Base-by-base conservation (phyloP, 768 basidiomycete species). In the Leccinellum rugosiceps region DNA sequence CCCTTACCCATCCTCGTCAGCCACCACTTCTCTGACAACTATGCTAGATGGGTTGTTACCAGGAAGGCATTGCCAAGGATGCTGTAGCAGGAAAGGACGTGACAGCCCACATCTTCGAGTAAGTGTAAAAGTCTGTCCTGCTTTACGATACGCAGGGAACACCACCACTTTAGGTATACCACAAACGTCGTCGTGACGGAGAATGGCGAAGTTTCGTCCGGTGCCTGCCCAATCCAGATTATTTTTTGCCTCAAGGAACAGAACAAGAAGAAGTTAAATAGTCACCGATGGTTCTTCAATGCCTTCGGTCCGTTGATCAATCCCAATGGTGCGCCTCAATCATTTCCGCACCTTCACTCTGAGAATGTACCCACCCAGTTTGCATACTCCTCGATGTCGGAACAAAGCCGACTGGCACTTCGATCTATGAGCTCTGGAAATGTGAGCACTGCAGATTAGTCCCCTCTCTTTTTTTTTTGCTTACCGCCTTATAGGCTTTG, bases 211-310 rank as follows among this genome's bases (percentile, higher is more conserved):
- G 87, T 94, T 13, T 84, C 86, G 0, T 77, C 80, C 51, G 83
- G 86, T n/a, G 74, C 81, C 1, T 91, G 89, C 65, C 87, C 94
- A 1, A 84, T 92, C 57, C 95, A 94, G 72, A 80, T 92, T 63
- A 77, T 98, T 47, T 94, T 94, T 77, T 94, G 92, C 68, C 76
- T 95, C 66, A 95, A 95, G 74, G 93, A 95, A 71, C 90, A 92
- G 76, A 97, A 95, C 80, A 94, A 94, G 80, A 95, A 96, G 80
- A 96, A 97, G 72, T 80, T 96, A 65, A 96, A 96, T 77, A 90
- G 88, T 64, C 94, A 97, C 67, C 83, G 94, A 19, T 97, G 94
- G 94, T 96, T 96, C 80, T 96, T 97, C 82, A 97, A 97, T 67
- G 94, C 92, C 0, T 91, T 96, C 62, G 90, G 91, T 21, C 92